Base-by-base conservation (phyloP, 2,329 filamentous ascomycete species). In the Geosmithia putterillii region DNA sequence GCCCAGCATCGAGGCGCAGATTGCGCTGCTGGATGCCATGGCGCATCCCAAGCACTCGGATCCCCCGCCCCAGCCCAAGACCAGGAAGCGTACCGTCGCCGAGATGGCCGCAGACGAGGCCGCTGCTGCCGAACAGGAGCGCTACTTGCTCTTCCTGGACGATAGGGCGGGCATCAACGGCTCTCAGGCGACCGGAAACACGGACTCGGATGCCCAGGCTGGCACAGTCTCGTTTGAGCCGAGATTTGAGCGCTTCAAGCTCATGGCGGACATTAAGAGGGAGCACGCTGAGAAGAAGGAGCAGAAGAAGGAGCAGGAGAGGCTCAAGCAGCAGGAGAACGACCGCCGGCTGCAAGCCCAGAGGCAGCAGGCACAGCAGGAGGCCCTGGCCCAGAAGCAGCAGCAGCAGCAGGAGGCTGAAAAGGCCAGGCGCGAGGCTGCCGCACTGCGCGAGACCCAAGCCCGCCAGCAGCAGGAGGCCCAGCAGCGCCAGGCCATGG, bases 41-140 rank as follows among this genome's bases (percentile, higher is more conserved):
- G 72, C 77, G 18, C 85, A 94, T 58, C 83, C 88, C 7, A 78
- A 87, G 44, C 86, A 95, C 59, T 75, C 78, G 23, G 76, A 83
- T 41, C 70, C 78, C 38, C 81, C 87, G 9, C 90, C 92, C 1
- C 76, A 83, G 47, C 88, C 88, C 3, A 95, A 95, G 70, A 82
- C 81, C 7, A 74, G 92, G 45, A 96, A 98, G 70, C 80, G 90
- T 48, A 98, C 92, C 0, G 82, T 94, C 17, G 92, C 92, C 8
- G 90, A 98, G 58, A 79, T 96, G 67, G 92, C 87, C 8, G 90
- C 90, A 7, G 92, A 98, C 56, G 89, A 98, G 63, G 90, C 92
- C 1, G 73, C 87, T 46, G 87, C 88, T 1, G 90, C 89, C 19
- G 86, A 88, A 46, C 81, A 87, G 50, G 89, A 98, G 62, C 78